Evolutionary conservation across 2,329 filamentous ascomycete genomes (phyloP).

Genomic region (Phoma sp.): DNA sequence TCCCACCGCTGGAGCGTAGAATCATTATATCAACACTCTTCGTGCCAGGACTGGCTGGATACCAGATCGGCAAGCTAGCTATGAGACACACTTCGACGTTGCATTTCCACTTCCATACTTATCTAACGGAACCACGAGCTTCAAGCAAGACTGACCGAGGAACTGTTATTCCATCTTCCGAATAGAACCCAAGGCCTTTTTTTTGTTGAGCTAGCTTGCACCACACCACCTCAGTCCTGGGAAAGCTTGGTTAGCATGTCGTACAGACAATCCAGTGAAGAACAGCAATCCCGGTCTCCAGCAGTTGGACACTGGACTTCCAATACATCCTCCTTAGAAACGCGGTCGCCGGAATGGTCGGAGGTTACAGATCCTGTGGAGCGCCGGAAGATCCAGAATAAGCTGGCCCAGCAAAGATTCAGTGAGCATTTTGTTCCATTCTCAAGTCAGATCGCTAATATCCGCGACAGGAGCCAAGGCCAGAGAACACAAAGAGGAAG

Average conservation of each 20-base stretch:
- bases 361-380: constrained; percentile 74
- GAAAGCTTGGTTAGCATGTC: constrained; percentile 27
- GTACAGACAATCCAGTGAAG: constrained; percentile 25
- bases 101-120: neutral
- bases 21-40: neutral
- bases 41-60: neutral
- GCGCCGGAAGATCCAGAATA: constrained; percentile 77
- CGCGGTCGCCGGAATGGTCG: constrained; percentile 68
- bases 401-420: constrained; percentile 78
- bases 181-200: neutral
- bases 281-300: constrained; percentile 25
- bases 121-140: constrained; percentile 23
- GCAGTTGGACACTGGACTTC: constrained; percentile 23
- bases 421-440: constrained; percentile 58
- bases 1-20: neutral
- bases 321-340: constrained; percentile 26
- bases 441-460: neutral
- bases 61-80: neutral
- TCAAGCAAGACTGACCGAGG: constrained; percentile 15
- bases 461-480: constrained; percentile 71
- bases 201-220: neutral
- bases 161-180: neutral
- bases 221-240: neutral
- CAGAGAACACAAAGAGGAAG: constrained; percentile 71
- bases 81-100: constrained; percentile 11